Conservation (phyloP, 1,284 basidiomycete species). For the Ustilago trichophora region DNA sequence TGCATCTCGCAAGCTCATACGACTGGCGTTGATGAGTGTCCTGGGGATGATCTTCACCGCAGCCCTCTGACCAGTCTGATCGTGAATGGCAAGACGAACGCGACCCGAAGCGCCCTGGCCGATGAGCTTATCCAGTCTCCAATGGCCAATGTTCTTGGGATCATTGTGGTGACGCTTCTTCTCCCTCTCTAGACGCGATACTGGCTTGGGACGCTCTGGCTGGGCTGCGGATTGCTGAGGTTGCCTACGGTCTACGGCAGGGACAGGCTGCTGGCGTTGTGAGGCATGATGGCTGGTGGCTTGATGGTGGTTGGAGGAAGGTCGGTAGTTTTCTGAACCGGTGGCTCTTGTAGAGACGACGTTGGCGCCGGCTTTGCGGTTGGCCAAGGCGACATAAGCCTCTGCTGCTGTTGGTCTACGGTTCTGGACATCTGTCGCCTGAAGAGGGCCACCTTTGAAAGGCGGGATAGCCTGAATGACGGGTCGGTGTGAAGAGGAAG, state of each 20-base stretch:
- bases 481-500: slow-evolving; percentile 34
- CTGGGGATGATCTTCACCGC: slow-evolving; percentile 98
- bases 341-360: slow-evolving; percentile 33
- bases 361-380: slow-evolving; percentile 40
- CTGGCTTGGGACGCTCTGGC: slow-evolving; percentile 42
- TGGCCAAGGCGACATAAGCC: slow-evolving; percentile 39
- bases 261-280: slow-evolving; percentile 29
- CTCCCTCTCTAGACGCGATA: slow-evolving; percentile 60
- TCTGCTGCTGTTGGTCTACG: slow-evolving; percentile 39
- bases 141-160: slow-evolving; percentile 78
- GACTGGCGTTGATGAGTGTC: slow-evolving; percentile 76
- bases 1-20: slow-evolving; percentile 77
- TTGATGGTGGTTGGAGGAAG: slow-evolving; percentile 19
- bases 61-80: slow-evolving; percentile 85
- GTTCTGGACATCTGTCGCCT: slow-evolving; percentile 40
- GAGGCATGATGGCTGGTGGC: slow-evolving; percentile 37
- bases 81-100: slow-evolving; percentile 89
- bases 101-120: slow-evolving; percentile 85
- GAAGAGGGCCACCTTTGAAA: slow-evolving; percentile 44
- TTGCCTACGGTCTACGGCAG: slow-evolving; percentile 33
- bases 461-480: slow-evolving; percentile 46
- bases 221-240: slow-evolving; percentile 19
- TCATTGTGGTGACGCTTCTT: slow-evolving; percentile 68
- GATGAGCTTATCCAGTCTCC: slow-evolving; percentile 92
- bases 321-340: slow-evolving; percentile 37